Base-by-base conservation (phyloP, 2,329 filamentous ascomycete genomes). In the Fusarium proliferatum region DNA sequence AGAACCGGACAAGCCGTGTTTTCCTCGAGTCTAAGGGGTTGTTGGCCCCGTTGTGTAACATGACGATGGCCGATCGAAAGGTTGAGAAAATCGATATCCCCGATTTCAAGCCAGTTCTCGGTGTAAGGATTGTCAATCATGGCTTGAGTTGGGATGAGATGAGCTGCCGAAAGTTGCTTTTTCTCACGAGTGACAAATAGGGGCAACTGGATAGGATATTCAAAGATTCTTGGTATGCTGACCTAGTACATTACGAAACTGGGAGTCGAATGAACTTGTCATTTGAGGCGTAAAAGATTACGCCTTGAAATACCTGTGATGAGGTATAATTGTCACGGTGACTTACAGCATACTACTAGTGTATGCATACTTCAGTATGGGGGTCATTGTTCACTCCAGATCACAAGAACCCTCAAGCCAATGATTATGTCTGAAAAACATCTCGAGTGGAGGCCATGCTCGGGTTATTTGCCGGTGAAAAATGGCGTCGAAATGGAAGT, bases 81-180 rank as follows among this genome's bases (percentile, higher is more conserved):
- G 16, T 13, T 34, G 30, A 52, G 48, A 23, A 55, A 17, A 26
- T 34, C 19, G 30, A 49, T 15, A 26, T 51, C 46, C 55, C 36
- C 38, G 36, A 41, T 26, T 16, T 53, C 28, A n/a, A 71, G 53
- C 49, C 49, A 64, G 36, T 51, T 49, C 30, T 64, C 26, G 57
- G 70, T 61, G 57, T 62, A 45, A 43, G 48, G n/a, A 51, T 33
- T 62, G 38, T 52, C 41, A 23, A 34, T 61, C 42, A 28, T 34
- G 39, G 51, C 16, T 28, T 49, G 46, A 53, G 30, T 62, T 30
- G 56, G 53, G 34, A 68, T 55, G 51, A 42, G n/a, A 23, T 42
- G 38, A 46, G 53, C 61, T 74, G 61, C 30, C 41, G 53, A 16
- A 58, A 19, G 26, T 74, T 74, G 55, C 71, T 67, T 74, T 71